Base-by-base conservation (phyloP, 805 yeast species). In the Yarrowia porcina region DNA sequence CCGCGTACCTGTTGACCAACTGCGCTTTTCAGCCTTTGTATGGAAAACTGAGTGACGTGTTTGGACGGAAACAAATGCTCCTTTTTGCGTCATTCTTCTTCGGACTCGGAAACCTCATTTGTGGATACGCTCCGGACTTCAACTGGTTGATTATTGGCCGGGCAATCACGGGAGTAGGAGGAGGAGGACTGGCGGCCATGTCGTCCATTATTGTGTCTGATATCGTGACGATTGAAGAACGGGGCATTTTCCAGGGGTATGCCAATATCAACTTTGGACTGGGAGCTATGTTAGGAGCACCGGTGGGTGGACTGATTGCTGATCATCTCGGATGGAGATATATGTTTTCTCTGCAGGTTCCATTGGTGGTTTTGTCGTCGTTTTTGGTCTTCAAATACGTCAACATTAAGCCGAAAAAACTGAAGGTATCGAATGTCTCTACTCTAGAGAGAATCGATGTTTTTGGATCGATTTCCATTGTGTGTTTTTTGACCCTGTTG, bases 81-180 rank as follows among this genome's bases (percentile, higher is more conserved):
- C 63, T 81, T 28, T 69, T 75, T 28, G 80, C 82, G 25, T 75
- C 77, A 33, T 63, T 73, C n/a, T 68, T 77, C 62, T 82, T 82
- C 66, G 80, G 75, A 4, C 21, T 79, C 15, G 84, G 85, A n/a
- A 80, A 83, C 68, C 66, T 77, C 18, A 63, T 81, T 27, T 80
- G 83, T 63, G 92, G 88, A 1, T 66, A 82, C 4, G 73, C 90
- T 0, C 71, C 68, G n/a, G 75, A 77, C 38, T 82, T 88, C 81
- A 73, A 77, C 65, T 78, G 80, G 79, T 74, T 88, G 41, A 85
- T 88, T 59, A 85, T 82, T 1, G 93, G 91, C 0, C 79, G 96
- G 68, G 86, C 89, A 65, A 78, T 90, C 54, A 85, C 96, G 27
- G 97, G 97, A 18, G 81, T 88, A 63, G 97, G 97, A 11, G 96